These are phyloP conservation scores for Mortierella sp. DNA, from an alignment of 371 early-diverging fungal species.

Conservation along the genomic window DNA sequence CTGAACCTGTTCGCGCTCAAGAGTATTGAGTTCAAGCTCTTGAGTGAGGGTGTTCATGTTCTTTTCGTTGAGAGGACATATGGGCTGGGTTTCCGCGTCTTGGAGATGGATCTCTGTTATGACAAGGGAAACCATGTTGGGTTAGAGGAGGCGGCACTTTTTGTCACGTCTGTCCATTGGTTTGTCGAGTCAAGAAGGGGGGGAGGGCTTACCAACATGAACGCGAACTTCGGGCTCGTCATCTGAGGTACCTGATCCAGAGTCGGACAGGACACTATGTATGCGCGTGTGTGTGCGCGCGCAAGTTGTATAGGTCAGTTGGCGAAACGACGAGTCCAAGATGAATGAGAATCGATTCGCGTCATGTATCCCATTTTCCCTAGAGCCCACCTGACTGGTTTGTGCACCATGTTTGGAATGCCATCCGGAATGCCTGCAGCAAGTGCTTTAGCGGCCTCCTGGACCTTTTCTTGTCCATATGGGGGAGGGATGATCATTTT, in stretches of 20 bases:
- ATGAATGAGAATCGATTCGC: no score
- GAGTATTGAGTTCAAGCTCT: constrained; percentile 57
- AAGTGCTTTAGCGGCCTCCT: constrained; percentile 30
- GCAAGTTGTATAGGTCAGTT: no score
- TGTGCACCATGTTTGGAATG: no score
- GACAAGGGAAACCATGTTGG: no score
- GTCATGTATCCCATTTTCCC: no score
- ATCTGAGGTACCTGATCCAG: constrained; percentile 32
- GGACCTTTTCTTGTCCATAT: constrained; percentile 34
- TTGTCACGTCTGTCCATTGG: no score
- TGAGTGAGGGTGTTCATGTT: constrained; percentile 15
- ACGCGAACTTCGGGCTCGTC: constrained; percentile 40
- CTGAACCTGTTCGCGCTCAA: constrained; percentile 61
- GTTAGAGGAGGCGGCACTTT: no score
- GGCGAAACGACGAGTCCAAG: no score
- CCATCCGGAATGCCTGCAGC: constrained; percentile 47
- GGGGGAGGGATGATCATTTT: constrained; percentile 46
- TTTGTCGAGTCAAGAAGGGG: no score
- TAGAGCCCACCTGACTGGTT: no score
- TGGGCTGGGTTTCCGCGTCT: constrained; percentile 32
- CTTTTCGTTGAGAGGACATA: constrained; percentile 41
- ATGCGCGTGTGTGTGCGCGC: no score
- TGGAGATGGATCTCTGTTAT: constrained; percentile 44
- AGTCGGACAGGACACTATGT: constrained; percentile 26
- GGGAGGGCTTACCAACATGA: constrained; percentile 45